Percentiles rank a stretch among this genome's conserved stretches.
Evolutionary conservation across 495 filamentous ascomycete genomes (phyloP).

Genomic region (Penicillium paradoxum): DNA sequence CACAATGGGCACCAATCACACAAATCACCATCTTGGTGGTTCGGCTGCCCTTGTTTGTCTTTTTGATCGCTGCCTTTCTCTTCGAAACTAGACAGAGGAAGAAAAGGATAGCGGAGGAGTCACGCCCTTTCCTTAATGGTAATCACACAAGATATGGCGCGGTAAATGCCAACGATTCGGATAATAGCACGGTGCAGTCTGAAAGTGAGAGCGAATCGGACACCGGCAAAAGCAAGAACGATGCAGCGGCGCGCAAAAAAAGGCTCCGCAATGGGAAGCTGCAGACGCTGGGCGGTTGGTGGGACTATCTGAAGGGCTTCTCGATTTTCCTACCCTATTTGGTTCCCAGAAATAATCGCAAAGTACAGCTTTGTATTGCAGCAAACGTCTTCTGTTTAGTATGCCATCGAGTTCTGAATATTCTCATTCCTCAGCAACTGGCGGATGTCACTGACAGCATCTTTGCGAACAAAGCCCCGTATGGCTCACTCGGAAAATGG

Average conservation of each 20-base stretch:
- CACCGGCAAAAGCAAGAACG: not conserved
- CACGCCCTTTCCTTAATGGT: constrained; percentile 2
- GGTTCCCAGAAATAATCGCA: constrained; percentile 53
- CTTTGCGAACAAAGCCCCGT: constrained; percentile 48
- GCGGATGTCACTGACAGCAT: constrained; percentile 59
- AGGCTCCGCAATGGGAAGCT: constrained; percentile 3
- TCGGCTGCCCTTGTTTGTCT: not conserved
- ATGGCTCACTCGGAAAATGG: constrained; percentile 50
- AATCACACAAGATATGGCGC: not conserved
- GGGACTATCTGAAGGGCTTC: constrained; percentile 10
- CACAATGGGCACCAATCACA: constrained; percentile 6
- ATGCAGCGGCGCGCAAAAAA: not conserved
- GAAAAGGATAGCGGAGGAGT: not conserved
- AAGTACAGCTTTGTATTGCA: constrained; percentile 52
- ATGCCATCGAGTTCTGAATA: constrained; percentile 30
- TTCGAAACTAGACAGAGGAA: not conserved
- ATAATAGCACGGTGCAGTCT: constrained; percentile 1
- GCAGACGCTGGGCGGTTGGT: constrained; percentile 2
- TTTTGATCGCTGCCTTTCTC: not conserved
- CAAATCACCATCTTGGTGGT: not conserved
- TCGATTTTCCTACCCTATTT: constrained; percentile 60
- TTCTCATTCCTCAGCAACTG: constrained; percentile 63
- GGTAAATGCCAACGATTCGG: not conserved
- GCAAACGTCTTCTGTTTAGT: not conserved
- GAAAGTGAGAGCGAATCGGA: constrained; percentile 5